These are phyloP conservation scores for Aspergillus incahuasiensis DNA, from an alignment of 495 filamentous ascomycete species.

Conservation along the genomic window DNA sequence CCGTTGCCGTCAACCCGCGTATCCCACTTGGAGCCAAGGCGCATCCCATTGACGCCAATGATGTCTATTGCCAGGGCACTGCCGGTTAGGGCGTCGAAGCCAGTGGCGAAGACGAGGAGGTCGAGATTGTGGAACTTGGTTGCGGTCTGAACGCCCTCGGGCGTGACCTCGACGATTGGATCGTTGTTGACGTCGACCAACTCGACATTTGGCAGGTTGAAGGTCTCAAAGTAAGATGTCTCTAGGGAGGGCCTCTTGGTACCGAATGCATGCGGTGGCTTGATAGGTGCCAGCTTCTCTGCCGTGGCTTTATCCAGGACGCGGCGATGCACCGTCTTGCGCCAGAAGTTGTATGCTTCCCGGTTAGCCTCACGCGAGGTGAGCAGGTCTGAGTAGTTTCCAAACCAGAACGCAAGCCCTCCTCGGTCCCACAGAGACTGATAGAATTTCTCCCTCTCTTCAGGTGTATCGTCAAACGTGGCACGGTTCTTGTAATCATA, in stretches of 20 bases:
- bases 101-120: slow-evolving; percentile 31
- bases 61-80: background rate
- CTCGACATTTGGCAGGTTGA: slow-evolving; percentile 31
- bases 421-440: background rate
- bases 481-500: background rate
- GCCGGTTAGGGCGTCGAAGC: slow-evolving; percentile 3
- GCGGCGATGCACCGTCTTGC: slow-evolving; percentile 22
- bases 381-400: background rate
- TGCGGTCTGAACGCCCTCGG: slow-evolving; percentile 14
- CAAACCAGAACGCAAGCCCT: background rate
- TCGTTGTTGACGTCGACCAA: slow-evolving; percentile 24
- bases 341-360: slow-evolving; percentile 1
- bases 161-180: background rate
- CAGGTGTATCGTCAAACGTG: background rate
- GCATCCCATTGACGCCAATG: background rate
- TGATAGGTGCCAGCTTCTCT: slow-evolving; percentile 27
- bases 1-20: background rate
- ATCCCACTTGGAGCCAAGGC: background rate
- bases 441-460: background rate
- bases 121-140: slow-evolving; percentile 30
- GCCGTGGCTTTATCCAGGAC: slow-evolving; percentile 25
- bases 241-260: slow-evolving; percentile 27
- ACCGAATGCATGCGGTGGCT: slow-evolving; percentile 24
- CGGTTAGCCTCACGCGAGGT: background rate
- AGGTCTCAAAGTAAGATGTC: slow-evolving; percentile 33